Conservation (phyloP, 2,329 filamentous ascomycete species). For the Coniella lustricola region DNA sequence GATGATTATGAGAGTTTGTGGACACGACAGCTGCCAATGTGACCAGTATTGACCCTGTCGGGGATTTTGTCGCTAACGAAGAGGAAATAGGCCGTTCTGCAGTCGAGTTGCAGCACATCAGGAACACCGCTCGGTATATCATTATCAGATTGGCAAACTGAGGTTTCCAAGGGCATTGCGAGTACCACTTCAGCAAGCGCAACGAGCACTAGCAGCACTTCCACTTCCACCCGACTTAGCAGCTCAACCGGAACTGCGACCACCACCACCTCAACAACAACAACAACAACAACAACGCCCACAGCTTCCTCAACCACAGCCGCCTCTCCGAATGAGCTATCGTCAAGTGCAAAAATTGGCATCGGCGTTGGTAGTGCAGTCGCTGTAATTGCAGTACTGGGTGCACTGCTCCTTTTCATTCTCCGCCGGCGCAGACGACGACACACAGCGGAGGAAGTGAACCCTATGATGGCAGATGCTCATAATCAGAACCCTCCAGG, state of each 20-base stretch:
- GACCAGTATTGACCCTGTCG: too few species aligned
- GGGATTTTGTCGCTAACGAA: too few species aligned
- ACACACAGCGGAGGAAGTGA: conserved; percentile 22
- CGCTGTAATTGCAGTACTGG: conserved; percentile 18
- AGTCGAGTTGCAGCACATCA: conserved; percentile 35
- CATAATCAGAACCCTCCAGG: conserved; percentile 8
- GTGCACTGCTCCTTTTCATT: conserved; percentile 18
- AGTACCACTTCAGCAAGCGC: not conserved
- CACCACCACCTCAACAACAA: conserved; percentile 12
- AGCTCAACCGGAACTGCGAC: not conserved
- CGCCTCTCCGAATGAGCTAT: conserved; percentile 14
- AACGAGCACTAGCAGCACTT: conserved; percentile 5
- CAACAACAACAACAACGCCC: conserved; percentile 13
- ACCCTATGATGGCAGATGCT: conserved; percentile 23
- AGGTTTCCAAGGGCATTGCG: conserved; percentile 20
- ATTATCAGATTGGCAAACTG: conserved; percentile 34
- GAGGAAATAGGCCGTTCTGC: conserved; percentile 33
- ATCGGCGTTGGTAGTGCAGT: conserved; percentile 23
- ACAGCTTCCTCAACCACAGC: conserved; percentile 6
- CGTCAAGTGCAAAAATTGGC: conserved; percentile 22
- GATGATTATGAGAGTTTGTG: too few species aligned
- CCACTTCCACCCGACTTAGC: conserved; percentile 17
- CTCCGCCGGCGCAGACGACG: conserved; percentile 20
- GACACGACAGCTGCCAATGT: too few species aligned
- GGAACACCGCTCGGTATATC: conserved; percentile 36